Percentiles rank a stretch among this genome's conserved stretches.
phyloP scores from a whole-genome alignment of 2,329 filamentous ascomycete species.

The Berkeleyomyces basicola region DNA sequence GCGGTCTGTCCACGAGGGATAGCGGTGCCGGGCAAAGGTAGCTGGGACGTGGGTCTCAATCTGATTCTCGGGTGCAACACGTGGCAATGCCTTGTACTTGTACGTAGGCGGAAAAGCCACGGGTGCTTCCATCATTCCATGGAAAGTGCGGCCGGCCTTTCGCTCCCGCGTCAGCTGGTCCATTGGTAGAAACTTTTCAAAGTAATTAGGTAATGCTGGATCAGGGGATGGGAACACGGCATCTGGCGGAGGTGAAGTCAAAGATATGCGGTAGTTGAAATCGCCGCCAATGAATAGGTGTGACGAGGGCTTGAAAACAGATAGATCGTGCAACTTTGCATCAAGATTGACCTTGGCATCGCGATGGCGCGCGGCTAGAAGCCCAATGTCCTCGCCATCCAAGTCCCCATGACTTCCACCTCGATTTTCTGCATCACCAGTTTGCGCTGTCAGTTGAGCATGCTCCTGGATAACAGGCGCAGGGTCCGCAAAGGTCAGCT shows the following conservation, averaged over 20 bases:
- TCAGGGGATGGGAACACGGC: constrained; percentile 47
- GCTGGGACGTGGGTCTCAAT: constrained; percentile 33
- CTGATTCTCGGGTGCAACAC: constrained; percentile 16
- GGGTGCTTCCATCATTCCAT: constrained; percentile 58
- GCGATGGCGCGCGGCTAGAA: constrained; percentile 23
- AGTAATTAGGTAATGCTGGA: constrained; percentile 42
- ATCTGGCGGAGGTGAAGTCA: constrained; percentile 41
- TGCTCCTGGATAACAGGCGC: constrained; percentile 22
- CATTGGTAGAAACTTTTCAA: constrained; percentile 45
- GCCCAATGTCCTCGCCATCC: constrained; percentile 15
- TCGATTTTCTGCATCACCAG: neutral
- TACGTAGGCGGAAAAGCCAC: constrained; percentile 84
- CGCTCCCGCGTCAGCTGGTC: constrained; percentile 72
- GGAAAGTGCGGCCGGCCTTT: constrained; percentile 50
- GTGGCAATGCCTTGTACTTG: constrained; percentile 50
- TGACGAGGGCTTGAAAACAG: constrained; percentile 57
- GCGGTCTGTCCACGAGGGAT: constrained; percentile 87
- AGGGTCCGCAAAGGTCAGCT: constrained; percentile 55
- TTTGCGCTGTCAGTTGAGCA: neutral
- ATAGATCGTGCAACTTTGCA: constrained; percentile 31
- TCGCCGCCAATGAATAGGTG: constrained; percentile 82
- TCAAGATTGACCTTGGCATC: constrained; percentile 24
- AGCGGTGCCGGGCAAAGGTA: constrained; percentile 66
- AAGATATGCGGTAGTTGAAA: constrained; percentile 81
- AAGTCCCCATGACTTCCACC: neutral